A percentile compares a stretch with the other conserved stretches of the same genome.
Conservation (phyloP, 2,329 filamentous ascomycete genomes). For the Stemphylium beticola region DNA sequence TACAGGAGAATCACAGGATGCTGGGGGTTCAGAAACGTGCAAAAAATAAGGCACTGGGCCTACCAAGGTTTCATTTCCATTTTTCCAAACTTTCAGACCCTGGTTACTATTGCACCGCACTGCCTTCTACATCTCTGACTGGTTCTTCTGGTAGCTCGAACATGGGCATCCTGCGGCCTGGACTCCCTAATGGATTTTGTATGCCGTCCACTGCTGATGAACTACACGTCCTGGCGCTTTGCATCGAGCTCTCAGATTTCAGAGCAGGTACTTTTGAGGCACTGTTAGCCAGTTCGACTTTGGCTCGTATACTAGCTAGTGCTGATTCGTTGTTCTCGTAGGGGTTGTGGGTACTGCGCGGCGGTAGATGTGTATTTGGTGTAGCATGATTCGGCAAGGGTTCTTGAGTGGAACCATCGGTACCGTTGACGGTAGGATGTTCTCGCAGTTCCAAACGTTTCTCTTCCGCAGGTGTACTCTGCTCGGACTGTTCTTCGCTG, state of each 20-base stretch:
- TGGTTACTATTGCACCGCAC: constrained; percentile 24
- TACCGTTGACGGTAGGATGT: constrained; percentile 5
- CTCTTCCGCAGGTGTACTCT: constrained; percentile 13
- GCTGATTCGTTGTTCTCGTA: constrained; percentile 35
- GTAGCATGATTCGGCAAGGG: constrained; percentile 1
- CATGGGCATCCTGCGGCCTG: constrained; percentile 50
- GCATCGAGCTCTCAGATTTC: constrained; percentile 5
- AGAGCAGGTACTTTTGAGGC: constrained; percentile 16
- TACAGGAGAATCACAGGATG: background rate
- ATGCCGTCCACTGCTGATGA: constrained; percentile 18
- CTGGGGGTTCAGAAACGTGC: background rate
- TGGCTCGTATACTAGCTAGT: constrained; percentile 28
- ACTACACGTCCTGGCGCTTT: background rate
- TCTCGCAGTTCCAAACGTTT: background rate
- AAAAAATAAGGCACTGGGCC: background rate
- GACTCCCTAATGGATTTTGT: constrained; percentile 30
- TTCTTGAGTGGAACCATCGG: background rate
- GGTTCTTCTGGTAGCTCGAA: constrained; percentile 52
- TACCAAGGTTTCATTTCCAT: constrained; percentile 6
- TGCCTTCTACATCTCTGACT: constrained; percentile 48
- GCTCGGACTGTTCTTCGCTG: constrained; percentile 14
- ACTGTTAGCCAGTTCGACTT: constrained; percentile 29
- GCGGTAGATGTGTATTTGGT: constrained; percentile 1
- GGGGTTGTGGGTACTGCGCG: constrained; percentile 8
- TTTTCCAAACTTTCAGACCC: background rate